Conservation (phyloP, 2,329 filamentous ascomycete genomes). For the Scedosporium aurantiacum region DNA sequence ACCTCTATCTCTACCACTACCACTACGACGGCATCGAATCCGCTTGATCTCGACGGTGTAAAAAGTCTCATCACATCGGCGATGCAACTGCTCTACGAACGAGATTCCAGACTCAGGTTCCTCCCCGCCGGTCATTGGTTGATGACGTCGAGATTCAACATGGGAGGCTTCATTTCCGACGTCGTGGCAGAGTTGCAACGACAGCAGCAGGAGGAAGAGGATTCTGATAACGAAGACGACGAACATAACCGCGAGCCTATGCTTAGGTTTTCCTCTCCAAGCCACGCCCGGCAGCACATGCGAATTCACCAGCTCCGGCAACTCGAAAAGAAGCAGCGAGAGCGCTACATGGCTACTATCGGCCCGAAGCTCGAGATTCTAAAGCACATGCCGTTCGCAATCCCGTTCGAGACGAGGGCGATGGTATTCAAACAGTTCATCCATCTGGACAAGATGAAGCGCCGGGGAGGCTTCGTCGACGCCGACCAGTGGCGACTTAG, state of each 20-base stretch:
- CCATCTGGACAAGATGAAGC: slow-evolving; percentile 63
- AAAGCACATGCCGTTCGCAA: slow-evolving; percentile 93
- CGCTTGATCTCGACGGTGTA: slow-evolving; percentile 62
- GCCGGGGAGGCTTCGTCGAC: slow-evolving; percentile 50
- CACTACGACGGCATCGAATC: slow-evolving; percentile 13
- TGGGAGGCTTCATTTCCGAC: slow-evolving; percentile 74
- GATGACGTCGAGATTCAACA: slow-evolving; percentile 80
- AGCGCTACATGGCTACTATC: slow-evolving; percentile 64
- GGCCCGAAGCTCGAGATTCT: slow-evolving; percentile 82
- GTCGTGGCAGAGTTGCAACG: slow-evolving; percentile 71
- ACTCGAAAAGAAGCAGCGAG: slow-evolving; percentile 55
- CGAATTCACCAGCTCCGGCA: slow-evolving; percentile 53
- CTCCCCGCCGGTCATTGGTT: slow-evolving; percentile 81
- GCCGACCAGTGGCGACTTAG: slow-evolving; percentile 20
- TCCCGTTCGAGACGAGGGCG: slow-evolving; percentile 84
- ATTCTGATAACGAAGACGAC: slow-evolving; percentile 9
- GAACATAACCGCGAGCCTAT: slow-evolving; percentile 3
- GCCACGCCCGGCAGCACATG: slow-evolving; percentile 50
- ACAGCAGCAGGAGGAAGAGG: slow-evolving; percentile 11
- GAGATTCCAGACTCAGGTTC: slow-evolving; percentile 81
- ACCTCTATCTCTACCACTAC: slow-evolving; percentile 14
- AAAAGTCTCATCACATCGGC: slow-evolving; percentile 70
- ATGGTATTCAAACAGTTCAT: slow-evolving; percentile 92
- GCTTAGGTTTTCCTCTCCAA: slow-evolving; percentile 34
- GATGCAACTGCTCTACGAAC: slow-evolving; percentile 80